These are phyloP conservation scores for Chamaenerion angustifolium DNA, from an alignment of 345 rosid species.

Conservation along the genomic window DNA sequence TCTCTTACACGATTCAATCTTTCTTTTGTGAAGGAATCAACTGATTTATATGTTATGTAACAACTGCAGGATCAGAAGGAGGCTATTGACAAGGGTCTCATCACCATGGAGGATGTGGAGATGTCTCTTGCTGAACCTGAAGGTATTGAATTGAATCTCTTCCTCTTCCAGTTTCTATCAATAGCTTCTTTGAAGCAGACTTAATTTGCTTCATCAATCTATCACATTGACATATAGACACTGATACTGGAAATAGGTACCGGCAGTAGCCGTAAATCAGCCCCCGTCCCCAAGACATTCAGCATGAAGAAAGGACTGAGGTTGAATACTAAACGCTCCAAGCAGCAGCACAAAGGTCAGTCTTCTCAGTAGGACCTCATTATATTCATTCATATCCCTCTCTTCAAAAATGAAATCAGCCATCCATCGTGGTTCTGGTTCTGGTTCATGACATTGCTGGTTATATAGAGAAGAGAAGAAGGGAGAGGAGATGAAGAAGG, in stretches of 20 bases:
- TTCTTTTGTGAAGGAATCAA: not conserved
- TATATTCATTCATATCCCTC: no score
- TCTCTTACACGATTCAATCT: not conserved
- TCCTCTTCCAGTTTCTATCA: not conserved
- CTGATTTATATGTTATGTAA: not conserved
- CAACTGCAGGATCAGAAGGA: slow-evolving; percentile 58
- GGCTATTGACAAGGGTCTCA: slow-evolving; percentile 50
- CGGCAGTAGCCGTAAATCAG: slow-evolving; percentile 13
- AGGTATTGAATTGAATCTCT: not conserved
- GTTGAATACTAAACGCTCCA: slow-evolving; percentile 19
- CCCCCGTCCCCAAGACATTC: slow-evolving; percentile 11
- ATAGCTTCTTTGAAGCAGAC: no score
- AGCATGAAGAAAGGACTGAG: slow-evolving; percentile 28
- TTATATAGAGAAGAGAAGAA: no score
- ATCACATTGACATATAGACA: no score
- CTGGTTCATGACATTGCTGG: not conserved
- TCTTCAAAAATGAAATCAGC: no score
- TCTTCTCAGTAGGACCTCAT: no score
- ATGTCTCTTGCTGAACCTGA: slow-evolving; percentile 51
- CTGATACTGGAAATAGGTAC: no score
- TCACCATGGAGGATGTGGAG: slow-evolving; percentile 64
- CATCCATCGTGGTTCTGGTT: no score
- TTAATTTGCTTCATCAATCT: no score
- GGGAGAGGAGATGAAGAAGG: no score
- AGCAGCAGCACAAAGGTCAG: no score